Percentiles rank a stretch among this genome's conserved stretches.
phyloP scores from a whole-genome alignment of 768 basidiomycete genomes.

The Boletus patriciae region DNA sequence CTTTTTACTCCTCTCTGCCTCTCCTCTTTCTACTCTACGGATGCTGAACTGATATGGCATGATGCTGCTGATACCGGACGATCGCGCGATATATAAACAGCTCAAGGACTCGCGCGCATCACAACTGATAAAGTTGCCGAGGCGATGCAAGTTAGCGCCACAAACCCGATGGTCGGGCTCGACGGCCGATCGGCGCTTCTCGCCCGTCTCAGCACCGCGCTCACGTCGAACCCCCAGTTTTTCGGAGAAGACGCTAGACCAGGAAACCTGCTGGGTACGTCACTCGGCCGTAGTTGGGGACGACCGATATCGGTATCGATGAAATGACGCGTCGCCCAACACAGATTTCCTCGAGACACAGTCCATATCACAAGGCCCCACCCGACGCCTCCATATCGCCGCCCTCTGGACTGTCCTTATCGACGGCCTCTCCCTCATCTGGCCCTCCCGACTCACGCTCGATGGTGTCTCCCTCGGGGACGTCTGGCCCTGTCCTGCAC shows the following conservation, averaged over 20 bases:
- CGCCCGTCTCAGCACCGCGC: constrained; percentile 67
- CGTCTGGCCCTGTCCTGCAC: constrained; percentile 83
- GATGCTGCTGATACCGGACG: not conserved
- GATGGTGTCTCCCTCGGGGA: constrained; percentile 79
- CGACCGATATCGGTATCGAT: too few species aligned
- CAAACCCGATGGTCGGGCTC: constrained; percentile 88
- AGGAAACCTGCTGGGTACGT: constrained; percentile 76
- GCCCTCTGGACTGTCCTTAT: constrained; percentile 83
- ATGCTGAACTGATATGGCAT: constrained; percentile 11
- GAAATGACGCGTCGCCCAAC: not conserved
- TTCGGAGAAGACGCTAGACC: constrained; percentile 78
- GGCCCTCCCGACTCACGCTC: constrained; percentile 76
- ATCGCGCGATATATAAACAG: constrained; percentile 40
- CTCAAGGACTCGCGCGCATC: constrained; percentile 65
- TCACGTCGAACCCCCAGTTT: constrained; percentile 60
- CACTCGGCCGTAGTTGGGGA: too few species aligned
- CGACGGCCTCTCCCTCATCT: constrained; percentile 80
- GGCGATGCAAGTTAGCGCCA: constrained; percentile 75
- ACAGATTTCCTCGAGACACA: constrained; percentile 68
- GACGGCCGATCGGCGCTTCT: constrained; percentile 83
- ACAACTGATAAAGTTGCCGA: constrained; percentile 56
- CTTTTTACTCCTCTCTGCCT: not conserved
- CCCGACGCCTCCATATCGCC: constrained; percentile 61
- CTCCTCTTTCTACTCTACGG: not conserved
- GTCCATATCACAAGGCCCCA: constrained; percentile 43